phyloP scores from a whole-genome alignment of 768 basidiomycete species.

The Suillus americanus region DNA sequence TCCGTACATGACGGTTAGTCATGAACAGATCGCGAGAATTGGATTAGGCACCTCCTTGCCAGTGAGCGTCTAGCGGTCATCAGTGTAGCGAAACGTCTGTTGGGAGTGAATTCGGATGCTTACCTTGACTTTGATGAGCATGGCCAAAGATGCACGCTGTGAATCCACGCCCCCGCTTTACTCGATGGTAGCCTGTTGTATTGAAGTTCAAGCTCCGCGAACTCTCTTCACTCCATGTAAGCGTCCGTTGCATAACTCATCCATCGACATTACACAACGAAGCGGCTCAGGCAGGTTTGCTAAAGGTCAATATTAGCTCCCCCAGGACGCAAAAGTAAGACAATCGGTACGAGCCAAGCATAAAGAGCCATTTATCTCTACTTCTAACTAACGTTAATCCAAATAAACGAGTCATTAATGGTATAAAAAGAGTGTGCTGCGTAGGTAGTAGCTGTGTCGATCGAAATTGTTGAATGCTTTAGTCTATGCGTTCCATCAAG shows the following conservation, averaged over 20 bases:
- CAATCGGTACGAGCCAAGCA: neutral
- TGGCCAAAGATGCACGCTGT: conserved; percentile 28
- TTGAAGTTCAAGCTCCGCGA: neutral
- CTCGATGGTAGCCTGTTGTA: neutral
- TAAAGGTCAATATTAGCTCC: neutral
- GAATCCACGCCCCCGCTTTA: neutral
- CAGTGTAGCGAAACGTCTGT: conserved; percentile 2
- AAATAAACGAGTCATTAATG: neutral
- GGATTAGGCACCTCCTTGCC: conserved; percentile 83
- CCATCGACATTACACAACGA: neutral
- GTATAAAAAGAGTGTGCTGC: neutral
- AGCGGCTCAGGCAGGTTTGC: neutral
- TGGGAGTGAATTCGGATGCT: conserved; percentile 9
- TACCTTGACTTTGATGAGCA: conserved; percentile 93
- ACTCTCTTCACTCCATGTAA: neutral
- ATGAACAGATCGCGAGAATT: conserved; percentile 5
- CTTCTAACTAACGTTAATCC: neutral
- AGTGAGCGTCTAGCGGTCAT: conserved; percentile 73
- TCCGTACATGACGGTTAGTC: conserved; percentile 9
- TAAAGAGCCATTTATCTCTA: neutral
- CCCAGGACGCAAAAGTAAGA: neutral
- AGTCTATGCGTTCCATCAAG: neutral
- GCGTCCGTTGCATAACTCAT: neutral
- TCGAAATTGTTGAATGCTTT: neutral
- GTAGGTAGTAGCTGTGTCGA: neutral